Conservation (phyloP, 2,329 filamentous ascomycete genomes). For the Pseudogymnoascus sp. region DNA sequence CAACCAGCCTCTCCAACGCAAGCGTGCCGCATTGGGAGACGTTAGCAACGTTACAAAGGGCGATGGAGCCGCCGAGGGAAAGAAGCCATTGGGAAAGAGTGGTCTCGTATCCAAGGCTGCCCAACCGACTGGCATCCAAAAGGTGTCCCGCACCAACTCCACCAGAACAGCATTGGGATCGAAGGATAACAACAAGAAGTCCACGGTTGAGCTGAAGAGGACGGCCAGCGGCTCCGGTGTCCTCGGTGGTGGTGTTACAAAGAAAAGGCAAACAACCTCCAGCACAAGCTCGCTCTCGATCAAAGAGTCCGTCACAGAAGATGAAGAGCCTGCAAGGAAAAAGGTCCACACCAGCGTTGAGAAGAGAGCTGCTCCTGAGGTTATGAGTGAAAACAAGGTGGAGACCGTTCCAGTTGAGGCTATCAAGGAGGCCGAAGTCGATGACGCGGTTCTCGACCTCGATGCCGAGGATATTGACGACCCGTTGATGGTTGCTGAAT, state of each 20-base stretch:
- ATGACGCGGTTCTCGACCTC: constrained; percentile 53
- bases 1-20: constrained; percentile 48
- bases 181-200: constrained; percentile 62
- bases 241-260: constrained; percentile 51
- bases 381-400: constrained; percentile 33
- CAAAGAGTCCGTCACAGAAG: constrained; percentile 56
- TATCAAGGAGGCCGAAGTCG: constrained; percentile 21
- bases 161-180: constrained; percentile 55
- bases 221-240: constrained; percentile 65
- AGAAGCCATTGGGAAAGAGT: constrained; percentile 62
- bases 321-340: constrained; percentile 63
- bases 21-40: constrained; percentile 82
- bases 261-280: constrained; percentile 57
- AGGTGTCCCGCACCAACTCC: constrained; percentile 51
- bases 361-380: constrained; percentile 35
- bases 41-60: constrained; percentile 90
- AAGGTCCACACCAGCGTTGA: constrained; percentile 50
- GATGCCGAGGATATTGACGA: constrained; percentile 87
- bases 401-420: constrained; percentile 23
- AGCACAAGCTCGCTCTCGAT: constrained; percentile 45
- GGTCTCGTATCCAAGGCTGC: constrained; percentile 73
- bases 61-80: constrained; percentile 57
- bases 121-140: constrained; percentile 76
- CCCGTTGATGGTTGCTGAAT: constrained; percentile 96
- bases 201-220: constrained; percentile 58